A percentile compares a stretch with the other conserved stretches of the same genome.
Conservation (phyloP, 495 filamentous ascomycete species). For the Aspergillus hancockii region DNA sequence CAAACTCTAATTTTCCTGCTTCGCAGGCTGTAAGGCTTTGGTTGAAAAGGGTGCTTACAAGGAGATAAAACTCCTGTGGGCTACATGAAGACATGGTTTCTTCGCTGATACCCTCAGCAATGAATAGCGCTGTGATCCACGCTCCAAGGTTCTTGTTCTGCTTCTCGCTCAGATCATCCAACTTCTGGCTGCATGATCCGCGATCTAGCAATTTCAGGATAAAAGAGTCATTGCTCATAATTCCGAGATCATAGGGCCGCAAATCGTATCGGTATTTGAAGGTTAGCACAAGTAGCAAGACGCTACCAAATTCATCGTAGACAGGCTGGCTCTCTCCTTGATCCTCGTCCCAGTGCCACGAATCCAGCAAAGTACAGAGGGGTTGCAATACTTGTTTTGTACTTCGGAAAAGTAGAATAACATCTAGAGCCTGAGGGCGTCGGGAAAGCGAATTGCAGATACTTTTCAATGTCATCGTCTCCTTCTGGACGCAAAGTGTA, state of each 20-base stretch:
- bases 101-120: conserved; percentile 78
- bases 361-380: conserved; percentile 80
- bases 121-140: conserved; percentile 89
- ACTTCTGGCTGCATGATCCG: conserved; percentile 59
- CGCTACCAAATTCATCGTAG: conserved; percentile 93
- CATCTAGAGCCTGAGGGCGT: conserved; percentile 77
- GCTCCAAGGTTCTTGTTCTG: conserved; percentile 74
- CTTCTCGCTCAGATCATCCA: conserved; percentile 68
- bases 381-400: conserved; percentile 76
- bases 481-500: conserved; percentile 75
- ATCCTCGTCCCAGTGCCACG: conserved; percentile 92
- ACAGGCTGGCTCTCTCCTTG: conserved; percentile 93
- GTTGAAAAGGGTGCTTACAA: conserved; percentile 86
- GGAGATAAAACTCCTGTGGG: conserved; percentile 89
- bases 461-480: conserved; percentile 86
- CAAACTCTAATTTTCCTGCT: conserved; percentile 68
- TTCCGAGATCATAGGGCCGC: conserved; percentile 65
- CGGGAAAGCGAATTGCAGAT: conserved; percentile 79
- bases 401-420: conserved; percentile 82
- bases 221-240: conserved; percentile 65
- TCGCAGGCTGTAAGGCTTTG: conserved; percentile 79
- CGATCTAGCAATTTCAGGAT: conserved; percentile 71
- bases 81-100: conserved; percentile 90
- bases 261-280: conserved; percentile 85
- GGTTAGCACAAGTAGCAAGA: conserved; percentile 78